phyloP scores from a whole-genome alignment of 768 basidiomycete genomes.

The Amanita thiersii region DNA sequence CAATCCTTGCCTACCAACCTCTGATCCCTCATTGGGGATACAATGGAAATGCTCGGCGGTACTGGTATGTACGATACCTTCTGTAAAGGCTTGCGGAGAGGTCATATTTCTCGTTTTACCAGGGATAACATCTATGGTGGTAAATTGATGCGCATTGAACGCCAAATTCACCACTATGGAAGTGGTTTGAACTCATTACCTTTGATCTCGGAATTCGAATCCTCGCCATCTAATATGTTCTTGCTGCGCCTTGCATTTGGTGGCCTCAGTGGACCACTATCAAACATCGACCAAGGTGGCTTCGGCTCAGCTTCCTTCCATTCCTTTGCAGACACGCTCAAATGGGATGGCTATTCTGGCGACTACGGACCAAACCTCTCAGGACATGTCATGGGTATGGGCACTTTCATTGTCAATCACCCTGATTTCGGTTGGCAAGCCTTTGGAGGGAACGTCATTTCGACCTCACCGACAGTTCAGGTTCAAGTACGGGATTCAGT shows the following conservation, averaged over 20 bases:
- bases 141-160: constrained; percentile 45
- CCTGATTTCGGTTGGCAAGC: constrained; percentile 57
- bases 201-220: constrained; percentile 39
- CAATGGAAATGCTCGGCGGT: no score
- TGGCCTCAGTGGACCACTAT: constrained; percentile 44
- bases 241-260: constrained; percentile 45
- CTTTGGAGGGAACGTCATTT: no score
- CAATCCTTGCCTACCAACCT: no score
- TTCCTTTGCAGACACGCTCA: constrained; percentile 47
- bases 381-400: constrained; percentile 42
- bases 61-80: no score
- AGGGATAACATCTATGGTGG: constrained; percentile 52
- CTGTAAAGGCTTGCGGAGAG: no score
- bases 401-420: constrained; percentile 40
- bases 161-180: constrained; percentile 53
- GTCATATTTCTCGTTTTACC: no score
- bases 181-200: constrained; percentile 48
- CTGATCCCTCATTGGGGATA: no score
- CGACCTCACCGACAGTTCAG: no score
- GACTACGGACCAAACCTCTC: constrained; percentile 57
- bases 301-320: constrained; percentile 55
- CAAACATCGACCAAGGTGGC: constrained; percentile 49
- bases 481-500: no score
- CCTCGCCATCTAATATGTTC: constrained; percentile 38
- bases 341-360: constrained; percentile 51